Evolutionary conservation across 495 filamentous ascomycete genomes (phyloP).

Genomic region (Trichocladium antarcticum): DNA sequence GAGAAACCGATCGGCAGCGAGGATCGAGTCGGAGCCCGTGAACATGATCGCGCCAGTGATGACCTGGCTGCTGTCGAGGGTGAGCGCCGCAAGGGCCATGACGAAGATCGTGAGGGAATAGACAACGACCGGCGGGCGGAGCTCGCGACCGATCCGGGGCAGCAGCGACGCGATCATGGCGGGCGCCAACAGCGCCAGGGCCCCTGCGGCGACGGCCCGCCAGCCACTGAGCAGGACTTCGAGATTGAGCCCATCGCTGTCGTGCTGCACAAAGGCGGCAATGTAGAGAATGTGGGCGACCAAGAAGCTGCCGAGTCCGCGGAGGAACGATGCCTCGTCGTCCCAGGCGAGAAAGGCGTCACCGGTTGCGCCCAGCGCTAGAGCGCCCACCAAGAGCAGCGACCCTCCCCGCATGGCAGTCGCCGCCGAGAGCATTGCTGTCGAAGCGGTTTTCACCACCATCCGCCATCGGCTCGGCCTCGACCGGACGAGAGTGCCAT

Average conservation of each 20-base stretch:
- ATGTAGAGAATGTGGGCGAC: slow-evolving; percentile 22
- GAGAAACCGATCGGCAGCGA: slow-evolving; percentile 19
- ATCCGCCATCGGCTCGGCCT: slow-evolving; percentile 12
- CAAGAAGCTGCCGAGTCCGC: slow-evolving; percentile 20
- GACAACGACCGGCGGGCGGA: slow-evolving; percentile 40
- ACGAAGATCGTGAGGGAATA: slow-evolving; percentile 43
- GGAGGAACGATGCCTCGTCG: slow-evolving; percentile 16
- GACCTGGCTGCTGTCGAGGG: slow-evolving; percentile 7
- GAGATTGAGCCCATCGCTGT: not conserved
- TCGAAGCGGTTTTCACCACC: slow-evolving; percentile 20
- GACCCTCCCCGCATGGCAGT: slow-evolving; percentile 4
- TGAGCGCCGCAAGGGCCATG: slow-evolving; percentile 18
- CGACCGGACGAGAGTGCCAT: slow-evolving; percentile 11
- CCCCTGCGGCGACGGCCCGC: slow-evolving; percentile 1
- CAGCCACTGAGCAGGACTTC: not conserved
- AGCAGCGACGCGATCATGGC: slow-evolving; percentile 13
- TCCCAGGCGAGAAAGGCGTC: slow-evolving; percentile 23
- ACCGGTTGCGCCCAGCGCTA: slow-evolving; percentile 17
- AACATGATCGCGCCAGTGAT: slow-evolving; percentile 19
- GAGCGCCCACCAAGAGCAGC: slow-evolving; percentile 7
- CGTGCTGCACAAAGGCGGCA: slow-evolving; percentile 6
- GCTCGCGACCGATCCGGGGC: slow-evolving; percentile 22
- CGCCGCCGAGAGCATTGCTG: slow-evolving; percentile 14
- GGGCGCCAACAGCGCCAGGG: not conserved
- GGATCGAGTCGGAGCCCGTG: slow-evolving; percentile 17